phyloP scores from a whole-genome alignment of 768 basidiomycete genomes.

The Auricularia sp. region DNA sequence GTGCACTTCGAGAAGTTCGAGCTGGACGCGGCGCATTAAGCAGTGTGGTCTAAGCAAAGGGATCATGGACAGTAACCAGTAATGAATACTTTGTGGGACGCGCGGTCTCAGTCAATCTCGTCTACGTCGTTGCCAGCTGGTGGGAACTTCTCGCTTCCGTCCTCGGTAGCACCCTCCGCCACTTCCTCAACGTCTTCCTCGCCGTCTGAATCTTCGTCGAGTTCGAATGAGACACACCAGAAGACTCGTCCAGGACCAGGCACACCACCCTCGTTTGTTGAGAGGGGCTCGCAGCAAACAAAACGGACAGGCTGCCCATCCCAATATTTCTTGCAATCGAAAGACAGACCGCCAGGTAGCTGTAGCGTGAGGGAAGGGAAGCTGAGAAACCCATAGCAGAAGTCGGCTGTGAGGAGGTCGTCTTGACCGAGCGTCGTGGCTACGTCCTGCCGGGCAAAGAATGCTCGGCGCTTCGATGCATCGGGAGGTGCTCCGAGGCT shows the following conservation, averaged over 20 bases:
- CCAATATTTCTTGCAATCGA: slow-evolving; percentile 85
- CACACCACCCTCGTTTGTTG: neutral
- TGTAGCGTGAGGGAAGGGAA: slow-evolving; percentile 61
- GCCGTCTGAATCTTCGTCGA: slow-evolving; percentile 13
- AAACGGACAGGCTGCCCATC: slow-evolving; percentile 87
- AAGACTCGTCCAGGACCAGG: slow-evolving; percentile 29
- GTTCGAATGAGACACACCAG: slow-evolving; percentile 41
- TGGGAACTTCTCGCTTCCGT: too few relatives aligned
- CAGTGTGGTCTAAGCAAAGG: too few relatives aligned
- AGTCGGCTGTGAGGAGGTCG: slow-evolving; percentile 72
- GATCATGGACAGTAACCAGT: too few relatives aligned
- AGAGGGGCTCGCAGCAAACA: slow-evolving; percentile 58
- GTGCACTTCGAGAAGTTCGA: too few relatives aligned
- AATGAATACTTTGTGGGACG: too few relatives aligned
- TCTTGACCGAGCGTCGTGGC: slow-evolving; percentile 13
- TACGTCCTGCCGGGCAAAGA: slow-evolving; percentile 35
- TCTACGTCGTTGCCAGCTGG: too few relatives aligned
- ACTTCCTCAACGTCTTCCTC: too few relatives aligned
- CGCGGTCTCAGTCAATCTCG: too few relatives aligned
- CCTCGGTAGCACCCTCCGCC: too few relatives aligned
- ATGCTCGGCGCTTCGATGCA: slow-evolving; percentile 49
- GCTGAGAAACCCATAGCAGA: slow-evolving; percentile 77
- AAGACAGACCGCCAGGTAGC: slow-evolving; percentile 72
- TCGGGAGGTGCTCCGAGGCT: neutral
- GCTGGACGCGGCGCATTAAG: too few relatives aligned